Base-by-base conservation (phyloP, 164 flowering plant species). In the Sextonia rubra region DNA sequence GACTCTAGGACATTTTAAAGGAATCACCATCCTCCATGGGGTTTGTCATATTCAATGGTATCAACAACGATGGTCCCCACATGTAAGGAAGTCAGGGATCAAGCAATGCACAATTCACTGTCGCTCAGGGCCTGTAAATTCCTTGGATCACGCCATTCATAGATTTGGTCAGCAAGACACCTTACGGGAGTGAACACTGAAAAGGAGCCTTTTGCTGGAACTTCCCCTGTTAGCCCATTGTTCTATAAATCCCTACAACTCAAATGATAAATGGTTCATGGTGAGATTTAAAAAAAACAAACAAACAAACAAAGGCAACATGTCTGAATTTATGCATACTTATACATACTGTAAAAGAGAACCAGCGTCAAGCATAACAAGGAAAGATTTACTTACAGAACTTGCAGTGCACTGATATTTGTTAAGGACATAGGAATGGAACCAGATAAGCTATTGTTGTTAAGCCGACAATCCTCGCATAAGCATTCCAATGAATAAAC, bases 131-230 rank as follows among this genome's bases (percentile, higher is more conserved):
- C 58, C 17, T 18, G 20, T 14, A 4, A 52, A 52, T 52, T 52
- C 58, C 17, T 32, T 32, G 44, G 44, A 32, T 32, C 44, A 32
- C 7, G 44, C 9, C 14, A 18, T 29, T 49, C 25, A 22, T 11
- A 18, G 12, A 24, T 23, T 49, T 49, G n/a, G 52, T 24, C 81
- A 56, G 63, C 23, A 64, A 30, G 52, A 60, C 49, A 89, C 93
- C 93, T 89, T 77, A 88, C 83, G 61, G 90, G 89, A 44, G 93
- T 87, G 64, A 88, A 88, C 27, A 84, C 70, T 4, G 86, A 84
- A 76, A 88, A 88, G 48, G 92, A 88, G 29, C 92, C 92, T 82
- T 80, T 87, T 67, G 76, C 82, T 26, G 92, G 92, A 74, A 87
- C 85, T 26, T 72, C 11, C 75, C 92, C 92, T n/a, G 83, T 69